A percentile compares a stretch with the other conserved stretches of the same genome.
phyloP scores from a whole-genome alignment of 2,329 filamentous ascomycete genomes.

The Cercospora citrullina region DNA sequence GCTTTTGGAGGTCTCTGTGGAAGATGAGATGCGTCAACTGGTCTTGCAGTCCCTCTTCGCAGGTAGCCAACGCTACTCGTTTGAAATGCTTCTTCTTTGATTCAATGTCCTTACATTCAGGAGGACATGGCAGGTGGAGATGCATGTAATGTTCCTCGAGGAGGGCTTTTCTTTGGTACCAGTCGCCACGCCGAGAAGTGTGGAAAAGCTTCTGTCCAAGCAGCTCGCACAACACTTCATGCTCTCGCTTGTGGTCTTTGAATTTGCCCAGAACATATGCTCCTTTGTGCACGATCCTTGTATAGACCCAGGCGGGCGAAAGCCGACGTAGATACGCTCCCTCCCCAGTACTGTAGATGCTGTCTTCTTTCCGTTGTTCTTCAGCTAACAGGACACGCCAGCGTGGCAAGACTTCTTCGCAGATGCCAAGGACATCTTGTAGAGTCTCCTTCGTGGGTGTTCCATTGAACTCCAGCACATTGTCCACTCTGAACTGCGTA shows the following conservation, averaged over 20 bases:
- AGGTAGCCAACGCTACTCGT: slow-evolving; percentile 72
- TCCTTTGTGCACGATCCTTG: slow-evolving; percentile 86
- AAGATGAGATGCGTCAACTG: slow-evolving; percentile 86
- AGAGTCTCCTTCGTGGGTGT: slow-evolving; percentile 65
- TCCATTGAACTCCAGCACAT: slow-evolving; percentile 75
- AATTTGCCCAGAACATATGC: slow-evolving; percentile 70
- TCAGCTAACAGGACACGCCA: slow-evolving; percentile 74
- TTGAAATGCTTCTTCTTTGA: slow-evolving; percentile 81
- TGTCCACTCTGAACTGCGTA: slow-evolving; percentile 79
- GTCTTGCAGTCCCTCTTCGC: slow-evolving; percentile 83
- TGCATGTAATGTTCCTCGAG: slow-evolving; percentile 96
- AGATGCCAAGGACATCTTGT: slow-evolving; percentile 67
- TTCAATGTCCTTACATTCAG: slow-evolving; percentile 53
- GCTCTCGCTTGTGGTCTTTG: slow-evolving; percentile 76
- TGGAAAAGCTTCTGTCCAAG: slow-evolving; percentile 83
- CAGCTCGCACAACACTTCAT: slow-evolving; percentile 71
- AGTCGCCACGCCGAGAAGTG: slow-evolving; percentile 76
- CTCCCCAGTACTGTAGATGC: slow-evolving; percentile 76
- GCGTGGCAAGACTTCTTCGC: slow-evolving; percentile 73
- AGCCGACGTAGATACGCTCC: slow-evolving; percentile 87
- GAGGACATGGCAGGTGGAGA: slow-evolving; percentile 51
- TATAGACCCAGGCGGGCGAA: slow-evolving; percentile 90
- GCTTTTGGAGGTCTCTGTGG: slow-evolving; percentile 92
- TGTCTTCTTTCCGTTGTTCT: slow-evolving; percentile 75
- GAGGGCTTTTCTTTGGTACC: slow-evolving; percentile 94